Evolutionary conservation across 768 basidiomycete genomes (phyloP).

Genomic region (Leucosporidium scottii): DNA sequence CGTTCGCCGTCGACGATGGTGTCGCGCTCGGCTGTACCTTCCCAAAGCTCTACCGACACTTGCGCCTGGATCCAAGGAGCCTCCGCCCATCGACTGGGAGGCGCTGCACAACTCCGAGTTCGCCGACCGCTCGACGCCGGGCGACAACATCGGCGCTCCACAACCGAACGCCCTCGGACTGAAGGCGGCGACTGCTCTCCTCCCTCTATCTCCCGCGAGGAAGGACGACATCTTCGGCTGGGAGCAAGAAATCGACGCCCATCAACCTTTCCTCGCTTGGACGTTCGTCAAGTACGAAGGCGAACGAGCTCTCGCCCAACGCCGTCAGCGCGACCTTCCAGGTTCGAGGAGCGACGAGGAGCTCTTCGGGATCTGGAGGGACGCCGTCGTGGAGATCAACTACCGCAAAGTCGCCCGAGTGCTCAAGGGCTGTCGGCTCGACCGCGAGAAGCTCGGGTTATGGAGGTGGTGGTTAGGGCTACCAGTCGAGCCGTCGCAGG

Average conservation of each 20-base stretch:
- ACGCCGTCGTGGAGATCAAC: constrained; percentile 25
- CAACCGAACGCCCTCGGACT: background rate
- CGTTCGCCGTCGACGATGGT: constrained; percentile 21
- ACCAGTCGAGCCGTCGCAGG: background rate
- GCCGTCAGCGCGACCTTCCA: background rate
- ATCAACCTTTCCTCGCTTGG: constrained; percentile 1
- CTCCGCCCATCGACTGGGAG: background rate
- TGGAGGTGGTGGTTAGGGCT: constrained; percentile 24
- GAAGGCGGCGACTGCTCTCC: background rate
- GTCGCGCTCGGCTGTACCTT: constrained; percentile 19
- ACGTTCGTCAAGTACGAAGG: background rate
- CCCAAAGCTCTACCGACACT: background rate
- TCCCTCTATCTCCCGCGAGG: background rate
- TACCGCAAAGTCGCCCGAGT: background rate
- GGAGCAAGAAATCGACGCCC: background rate
- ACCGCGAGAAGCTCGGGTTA: constrained; percentile 16
- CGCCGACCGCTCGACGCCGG: background rate
- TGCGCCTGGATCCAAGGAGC: background rate
- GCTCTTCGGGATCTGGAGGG: constrained; percentile 12
- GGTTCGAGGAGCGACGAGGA: background rate
- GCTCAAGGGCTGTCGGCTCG: constrained; percentile 8
- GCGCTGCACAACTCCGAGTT: background rate
- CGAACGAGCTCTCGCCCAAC: background rate
- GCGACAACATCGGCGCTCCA: background rate
- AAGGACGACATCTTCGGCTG: constrained; percentile 2